Evolutionary conservation across 2,329 filamentous ascomycete species (phyloP), one percentile per base, ranked within the genome.

Genomic region (Paracamarosporium sp.): DNA sequence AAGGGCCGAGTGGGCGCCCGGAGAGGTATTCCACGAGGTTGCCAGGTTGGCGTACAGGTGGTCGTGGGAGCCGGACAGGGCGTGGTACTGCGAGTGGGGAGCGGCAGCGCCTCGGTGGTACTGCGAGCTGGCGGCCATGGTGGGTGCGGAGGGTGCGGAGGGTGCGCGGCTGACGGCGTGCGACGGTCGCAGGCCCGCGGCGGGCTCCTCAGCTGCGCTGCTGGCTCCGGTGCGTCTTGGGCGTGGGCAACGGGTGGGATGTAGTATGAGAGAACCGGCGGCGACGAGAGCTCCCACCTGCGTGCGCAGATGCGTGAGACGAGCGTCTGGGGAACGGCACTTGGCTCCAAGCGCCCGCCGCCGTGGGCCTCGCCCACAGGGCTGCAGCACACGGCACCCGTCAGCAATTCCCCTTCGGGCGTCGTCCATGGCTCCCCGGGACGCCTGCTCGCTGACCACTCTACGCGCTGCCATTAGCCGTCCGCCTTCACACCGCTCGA

Each of bases 91-190:
- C 61, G 69, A 68, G 53, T 63, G 31, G 25, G 40, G 63, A 53
- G 63, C 59, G 60, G 62, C 48, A 59, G 66, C 64, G 65, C 62
- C 66, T 61, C 67, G 62, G 70, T 71, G 69, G 60, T 70, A 67
- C 63, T 71, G 64, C 55, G 68, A 66, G 52, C 60, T 70, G 65
- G 69, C 61, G 44, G 69, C 65, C 69, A 72, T 71, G 61, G 60
- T 71, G 61, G 60, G 59, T 60, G 53, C 36, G 36, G 17, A 20
- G 35, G 8, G 51, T n/a, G 22, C 24, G 6, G 59, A 43, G 40
- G 20, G 8, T 15, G 25, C 13, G 65, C 56, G 63, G 65, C 64
- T 69, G 67, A 62, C 64, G 51, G 63, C 59, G 67, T 66, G 60
- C 60, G 50, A 66, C 66, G 62, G 65, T 55, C 57, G 57, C 24